A percentile compares a stretch with the other conserved stretches of the same genome.
Evolutionary conservation across 352 stramenopile genomes (phyloP).

Genomic region (Globisporangium sylvaticum): DNA sequence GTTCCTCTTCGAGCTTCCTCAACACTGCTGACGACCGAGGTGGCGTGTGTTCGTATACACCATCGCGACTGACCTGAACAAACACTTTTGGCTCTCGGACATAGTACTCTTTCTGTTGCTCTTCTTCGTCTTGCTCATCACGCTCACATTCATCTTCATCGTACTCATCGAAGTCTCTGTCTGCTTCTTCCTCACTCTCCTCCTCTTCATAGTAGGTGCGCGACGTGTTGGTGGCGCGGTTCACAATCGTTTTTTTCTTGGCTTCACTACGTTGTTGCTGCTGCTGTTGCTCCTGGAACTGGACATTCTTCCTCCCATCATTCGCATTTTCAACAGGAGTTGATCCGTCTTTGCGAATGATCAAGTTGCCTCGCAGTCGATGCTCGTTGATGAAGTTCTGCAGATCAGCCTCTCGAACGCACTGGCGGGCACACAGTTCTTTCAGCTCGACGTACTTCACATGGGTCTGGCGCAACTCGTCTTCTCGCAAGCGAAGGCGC

Average conservation of each 20-base stretch:
- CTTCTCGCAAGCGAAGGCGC: conserved; percentile 47
- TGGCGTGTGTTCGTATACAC: conserved; percentile 32
- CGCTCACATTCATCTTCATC: conserved; percentile 21
- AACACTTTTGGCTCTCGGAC: conserved; percentile 42
- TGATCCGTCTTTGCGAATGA: conserved; percentile 34
- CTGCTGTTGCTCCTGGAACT: conserved; percentile 17
- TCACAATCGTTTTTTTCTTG: conserved; percentile 15
- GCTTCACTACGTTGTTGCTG: conserved; percentile 7
- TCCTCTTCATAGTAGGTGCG: conserved; percentile 19
- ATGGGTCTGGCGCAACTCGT: conserved; percentile 51
- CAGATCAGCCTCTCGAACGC: conserved; percentile 65
- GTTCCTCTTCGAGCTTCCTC: conserved; percentile 32
- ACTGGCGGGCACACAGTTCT: conserved; percentile 71
- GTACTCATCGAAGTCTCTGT: conserved; percentile 15
- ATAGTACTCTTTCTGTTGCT: conserved; percentile 23
- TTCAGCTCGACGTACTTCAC: conserved; percentile 75
- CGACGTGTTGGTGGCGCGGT: conserved; percentile 22
- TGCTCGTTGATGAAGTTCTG: conserved; percentile 85
- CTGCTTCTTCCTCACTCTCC: conserved; percentile 22
- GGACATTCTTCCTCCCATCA: conserved; percentile 11
- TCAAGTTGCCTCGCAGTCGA: conserved; percentile 61
- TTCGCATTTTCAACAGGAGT: conserved; percentile 12
- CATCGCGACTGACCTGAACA: conserved; percentile 37
- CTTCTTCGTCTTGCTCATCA: conserved; percentile 19
- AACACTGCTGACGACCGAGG: conserved; percentile 28